Conservation (phyloP, 495 filamentous ascomycete species). For the Letharia lupina region DNA sequence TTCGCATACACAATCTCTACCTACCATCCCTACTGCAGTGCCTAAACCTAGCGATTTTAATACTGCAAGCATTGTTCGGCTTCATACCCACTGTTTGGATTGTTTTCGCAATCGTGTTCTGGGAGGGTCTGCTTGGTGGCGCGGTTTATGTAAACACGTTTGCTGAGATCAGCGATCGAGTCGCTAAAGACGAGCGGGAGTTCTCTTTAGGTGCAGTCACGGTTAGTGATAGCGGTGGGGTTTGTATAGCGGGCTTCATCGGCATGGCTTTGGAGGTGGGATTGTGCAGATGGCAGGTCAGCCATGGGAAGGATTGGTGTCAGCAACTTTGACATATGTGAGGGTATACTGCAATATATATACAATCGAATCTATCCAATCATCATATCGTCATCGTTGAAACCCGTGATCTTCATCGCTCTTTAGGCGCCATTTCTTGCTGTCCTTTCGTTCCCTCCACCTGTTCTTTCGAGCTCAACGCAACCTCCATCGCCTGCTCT, state of each 20-base stretch:
- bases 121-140: slow-evolving; percentile 88
- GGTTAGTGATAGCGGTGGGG: slow-evolving; percentile 85
- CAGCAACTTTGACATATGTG: slow-evolving; percentile 26
- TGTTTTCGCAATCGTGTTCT: slow-evolving; percentile 78
- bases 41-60: slow-evolving; percentile 64
- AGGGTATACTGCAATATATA: background rate
- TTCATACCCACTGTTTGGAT: slow-evolving; percentile 79
- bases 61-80: slow-evolving; percentile 62
- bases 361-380: background rate
- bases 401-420: slow-evolving; percentile 9
- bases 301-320: slow-evolving; percentile 71
- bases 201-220: slow-evolving; percentile 84
- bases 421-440: slow-evolving; percentile 28
- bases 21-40: slow-evolving; percentile 76
- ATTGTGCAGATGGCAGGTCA: slow-evolving; percentile 75
- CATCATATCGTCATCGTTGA: slow-evolving; percentile 1
- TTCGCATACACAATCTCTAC: slow-evolving; percentile 75
- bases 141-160: slow-evolving; percentile 94
- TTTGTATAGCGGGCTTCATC: slow-evolving; percentile 80
- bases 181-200: slow-evolving; percentile 68
- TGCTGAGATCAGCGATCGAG: slow-evolving; percentile 77
- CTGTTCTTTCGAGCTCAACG: slow-evolving; percentile 20
- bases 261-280: slow-evolving; percentile 76
- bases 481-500: slow-evolving; percentile 62
- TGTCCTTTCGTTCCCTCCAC: slow-evolving; percentile 26